Percentiles rank a stretch among this genome's conserved stretches.
phyloP scores from a whole-genome alignment of 345 rosid species.

The Camelina neglecta region DNA sequence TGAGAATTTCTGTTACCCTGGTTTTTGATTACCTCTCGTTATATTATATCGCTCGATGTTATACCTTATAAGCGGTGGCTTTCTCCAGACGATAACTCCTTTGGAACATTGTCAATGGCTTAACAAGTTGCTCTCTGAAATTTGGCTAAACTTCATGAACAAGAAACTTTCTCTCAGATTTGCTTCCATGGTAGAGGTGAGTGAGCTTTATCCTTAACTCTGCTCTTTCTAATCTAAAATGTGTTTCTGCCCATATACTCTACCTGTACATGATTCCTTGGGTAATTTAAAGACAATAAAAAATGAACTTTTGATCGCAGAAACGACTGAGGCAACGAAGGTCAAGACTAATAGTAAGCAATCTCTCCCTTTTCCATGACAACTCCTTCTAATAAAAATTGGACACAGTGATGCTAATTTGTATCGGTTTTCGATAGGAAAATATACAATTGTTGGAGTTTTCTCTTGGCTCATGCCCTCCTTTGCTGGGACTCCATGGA shows the following conservation, averaged over 20 bases:
- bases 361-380: slow-evolving; percentile 20
- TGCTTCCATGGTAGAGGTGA: slow-evolving; percentile 81
- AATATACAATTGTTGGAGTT: slow-evolving; percentile 78
- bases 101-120: slow-evolving; percentile 96
- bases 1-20: slow-evolving; percentile 33
- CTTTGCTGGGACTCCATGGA: slow-evolving; percentile 82
- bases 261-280: background rate
- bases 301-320: slow-evolving; percentile 50
- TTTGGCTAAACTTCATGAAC: slow-evolving; percentile 74
- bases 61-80: background rate
- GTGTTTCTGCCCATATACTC: background rate
- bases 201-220: slow-evolving; percentile 31
- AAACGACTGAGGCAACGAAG: slow-evolving; percentile 77
- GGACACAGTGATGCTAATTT: slow-evolving; percentile 29
- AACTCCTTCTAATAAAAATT: background rate
- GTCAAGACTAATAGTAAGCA: slow-evolving; percentile 80
- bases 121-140: slow-evolving; percentile 80
- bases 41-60: slow-evolving; percentile 16
- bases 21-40: background rate
- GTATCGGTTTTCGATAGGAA: slow-evolving; percentile 57
- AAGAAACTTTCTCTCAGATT: slow-evolving; percentile 75
- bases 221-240: slow-evolving; percentile 3
- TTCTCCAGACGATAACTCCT: slow-evolving; percentile 76
- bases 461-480: slow-evolving; percentile 81
- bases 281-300: background rate